Base-by-base conservation (phyloP, 129 eudicot genomes). In the Lactuca saligna region DNA sequence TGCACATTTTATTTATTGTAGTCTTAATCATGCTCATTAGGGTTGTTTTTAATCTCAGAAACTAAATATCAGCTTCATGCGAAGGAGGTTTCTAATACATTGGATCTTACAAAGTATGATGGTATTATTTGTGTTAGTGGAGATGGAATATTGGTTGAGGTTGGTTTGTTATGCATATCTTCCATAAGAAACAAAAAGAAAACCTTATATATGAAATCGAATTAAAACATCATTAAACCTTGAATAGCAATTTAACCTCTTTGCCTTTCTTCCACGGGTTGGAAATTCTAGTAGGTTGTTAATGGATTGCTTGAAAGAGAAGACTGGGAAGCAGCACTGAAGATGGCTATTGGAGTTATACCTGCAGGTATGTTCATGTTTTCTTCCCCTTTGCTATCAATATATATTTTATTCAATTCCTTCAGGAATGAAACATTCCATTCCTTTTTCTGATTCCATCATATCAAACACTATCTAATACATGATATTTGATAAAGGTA, bases 121-220 rank as follows among this genome's bases (percentile, higher is more conserved):
- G 98, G 98, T 6, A 81, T 92, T 78, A 82, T 92, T 63, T 92
- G 98, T 83, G 92, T 89, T 48, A 92, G 98, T 17, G 98, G 98
- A 37, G 98, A 92, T 58, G 96, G 98, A 55, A 72, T 89, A 55
- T 74, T 92, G 72, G 98, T 86, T 53, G 98, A 92, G 98, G 98
- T 92, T 79, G 75, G 82, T 72, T 50, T 65, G 54, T 77, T 48
- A 65, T 54, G 16, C 57, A 29, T 65, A 4, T 51, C 56, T 51
- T 3, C 50, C 50, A 44, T 44, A 9, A 44, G 4, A 2, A 44
- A 44, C 44, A 13, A 44, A 44, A 44, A 12, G n/a, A 8, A 10
- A 10, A 10, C 12, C 4, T n/a, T 46, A 12, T 46, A 46, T 46
- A 11, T 20, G 20, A 11, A 42, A 10, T 46, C 12, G 51, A 46